Evolutionary conservation across 2,329 filamentous ascomycete species (phyloP).

Genomic region (Trichoderma asperellum): DNA sequence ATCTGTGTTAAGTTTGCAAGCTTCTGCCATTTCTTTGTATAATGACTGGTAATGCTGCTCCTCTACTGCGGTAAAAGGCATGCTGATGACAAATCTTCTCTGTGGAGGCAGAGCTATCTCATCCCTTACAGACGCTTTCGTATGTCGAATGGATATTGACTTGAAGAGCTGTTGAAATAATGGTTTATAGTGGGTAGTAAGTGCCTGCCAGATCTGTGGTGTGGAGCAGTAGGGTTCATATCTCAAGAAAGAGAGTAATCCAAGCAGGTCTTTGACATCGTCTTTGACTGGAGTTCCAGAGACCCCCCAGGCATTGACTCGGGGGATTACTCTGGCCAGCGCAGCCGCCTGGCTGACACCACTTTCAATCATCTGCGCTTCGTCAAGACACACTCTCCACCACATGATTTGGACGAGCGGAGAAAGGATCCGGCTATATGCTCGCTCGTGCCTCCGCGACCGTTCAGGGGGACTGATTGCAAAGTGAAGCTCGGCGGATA

Average conservation of each 20-base stretch:
- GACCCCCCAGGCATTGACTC: conserved; percentile 88
- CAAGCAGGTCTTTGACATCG: conserved; percentile 75
- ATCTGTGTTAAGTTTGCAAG: conserved; percentile 65
- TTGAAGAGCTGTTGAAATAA: conserved; percentile 72
- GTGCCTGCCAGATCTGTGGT: conserved; percentile 66
- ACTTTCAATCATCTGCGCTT: conserved; percentile 91
- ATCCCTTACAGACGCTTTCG: conserved; percentile 76
- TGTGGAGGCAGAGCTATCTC: conserved; percentile 82
- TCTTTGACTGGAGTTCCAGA: conserved; percentile 86
- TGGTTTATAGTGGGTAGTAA: conserved; percentile 64
- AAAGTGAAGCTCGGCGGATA: conserved; percentile 82
- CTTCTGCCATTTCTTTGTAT: conserved; percentile 74
- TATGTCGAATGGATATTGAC: conserved; percentile 78
- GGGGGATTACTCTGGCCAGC: conserved; percentile 78
- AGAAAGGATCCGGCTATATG: conserved; percentile 68
- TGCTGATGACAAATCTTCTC: conserved; percentile 82
- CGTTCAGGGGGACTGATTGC: conserved; percentile 72
- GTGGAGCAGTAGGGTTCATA: conserved; percentile 75
- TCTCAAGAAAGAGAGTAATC: conserved; percentile 78
- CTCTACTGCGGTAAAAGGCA: conserved; percentile 88
- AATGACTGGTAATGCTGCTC: conserved; percentile 84
- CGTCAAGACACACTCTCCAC: conserved; percentile 82
- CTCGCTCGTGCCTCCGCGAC: conserved; percentile 65
- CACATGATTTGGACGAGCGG: conserved; percentile 81
- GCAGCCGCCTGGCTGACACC: conserved; percentile 82